These are phyloP conservation scores for Kwoniella botswanensis DNA, from an alignment of 768 basidiomycete species.

Conservation along the genomic window DNA sequence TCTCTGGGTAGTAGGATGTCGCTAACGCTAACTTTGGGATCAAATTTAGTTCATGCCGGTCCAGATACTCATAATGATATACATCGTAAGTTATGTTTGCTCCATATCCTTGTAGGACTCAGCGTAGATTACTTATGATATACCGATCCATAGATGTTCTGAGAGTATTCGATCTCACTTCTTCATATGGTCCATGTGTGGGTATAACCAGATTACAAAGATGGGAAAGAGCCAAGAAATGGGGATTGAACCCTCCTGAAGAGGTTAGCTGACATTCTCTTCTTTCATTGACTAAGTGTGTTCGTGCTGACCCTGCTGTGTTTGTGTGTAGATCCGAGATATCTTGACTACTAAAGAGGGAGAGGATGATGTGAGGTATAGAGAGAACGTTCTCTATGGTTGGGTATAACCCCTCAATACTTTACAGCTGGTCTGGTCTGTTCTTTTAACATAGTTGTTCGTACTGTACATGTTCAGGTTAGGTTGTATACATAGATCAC, in stretches of 20 bases:
- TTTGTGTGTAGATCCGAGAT: conserved; percentile 67
- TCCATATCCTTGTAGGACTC: neutral
- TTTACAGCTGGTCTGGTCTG: conserved; percentile 7
- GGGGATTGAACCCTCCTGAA: conserved; percentile 78
- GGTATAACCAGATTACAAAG: conserved; percentile 73
- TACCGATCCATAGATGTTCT: conserved; percentile 55
- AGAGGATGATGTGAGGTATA: conserved; percentile 63
- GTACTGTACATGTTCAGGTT: neutral
- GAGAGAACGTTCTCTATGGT: conserved; percentile 69
- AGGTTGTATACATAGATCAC: neutral
- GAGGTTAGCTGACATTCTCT: conserved; percentile 64
- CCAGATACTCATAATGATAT: conserved; percentile 53
- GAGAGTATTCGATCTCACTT: conserved; percentile 56
- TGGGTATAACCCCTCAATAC: conserved; percentile 37
- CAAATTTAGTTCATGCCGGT: conserved; percentile 47
- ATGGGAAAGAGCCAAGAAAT: conserved; percentile 79
- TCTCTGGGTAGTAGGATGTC: neutral
- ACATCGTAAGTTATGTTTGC: conserved; percentile 52
- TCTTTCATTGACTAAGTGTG: too few relatives aligned
- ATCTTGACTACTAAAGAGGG: conserved; percentile 77
- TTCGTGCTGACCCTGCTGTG: conserved; percentile 1
- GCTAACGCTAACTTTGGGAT: conserved; percentile 8
- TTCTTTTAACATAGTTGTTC: neutral
- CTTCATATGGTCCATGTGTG: conserved; percentile 53
- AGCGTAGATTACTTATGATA: conserved; percentile 42